A percentile compares a stretch with the other conserved stretches of the same genome.
Evolutionary conservation across 2,329 filamentous ascomycete species (phyloP).

Genomic region (Kalaharituber pfeilii): DNA sequence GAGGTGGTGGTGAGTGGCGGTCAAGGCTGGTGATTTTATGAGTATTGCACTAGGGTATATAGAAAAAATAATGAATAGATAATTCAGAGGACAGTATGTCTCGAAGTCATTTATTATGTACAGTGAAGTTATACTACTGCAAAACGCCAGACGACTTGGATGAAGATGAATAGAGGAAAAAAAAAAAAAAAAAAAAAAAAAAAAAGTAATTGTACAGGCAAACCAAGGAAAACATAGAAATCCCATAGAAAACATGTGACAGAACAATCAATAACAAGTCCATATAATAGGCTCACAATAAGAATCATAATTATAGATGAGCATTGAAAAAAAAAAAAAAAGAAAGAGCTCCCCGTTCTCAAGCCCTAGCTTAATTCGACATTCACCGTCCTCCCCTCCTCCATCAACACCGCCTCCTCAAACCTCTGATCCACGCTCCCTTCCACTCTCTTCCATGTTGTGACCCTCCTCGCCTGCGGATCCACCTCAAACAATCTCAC

Average conservation of each 20-base stretch:
- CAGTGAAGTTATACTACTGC: too few species aligned
- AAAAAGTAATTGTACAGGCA: not conserved
- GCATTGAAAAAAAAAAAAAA: not conserved
- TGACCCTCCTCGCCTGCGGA: slow-evolving; percentile 72
- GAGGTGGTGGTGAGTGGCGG: too few species aligned
- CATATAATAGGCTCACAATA: not conserved
- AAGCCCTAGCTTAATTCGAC: not conserved
- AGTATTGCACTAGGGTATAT: too few species aligned
- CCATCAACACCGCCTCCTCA: slow-evolving; percentile 50
- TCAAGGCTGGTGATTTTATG: too few species aligned
- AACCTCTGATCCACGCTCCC: slow-evolving; percentile 37
- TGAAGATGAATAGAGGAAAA: not conserved
- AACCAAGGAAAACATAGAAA: not conserved
- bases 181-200: not conserved
- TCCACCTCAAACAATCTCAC: slow-evolving; percentile 86
- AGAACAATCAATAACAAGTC: not conserved
- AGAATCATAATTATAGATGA: not conserved
- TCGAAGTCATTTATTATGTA: too few species aligned
- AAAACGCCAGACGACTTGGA: too few species aligned
- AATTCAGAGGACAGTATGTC: too few species aligned
- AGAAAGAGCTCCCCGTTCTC: not conserved
- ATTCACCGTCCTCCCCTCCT: slow-evolving; percentile 34
- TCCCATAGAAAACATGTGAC: not conserved
- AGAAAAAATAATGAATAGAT: too few species aligned
- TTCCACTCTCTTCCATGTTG: slow-evolving; percentile 83